Evolutionary conservation across 805 yeast genomes (phyloP).

Genomic region (Wickerhamomyces mucosus): DNA sequence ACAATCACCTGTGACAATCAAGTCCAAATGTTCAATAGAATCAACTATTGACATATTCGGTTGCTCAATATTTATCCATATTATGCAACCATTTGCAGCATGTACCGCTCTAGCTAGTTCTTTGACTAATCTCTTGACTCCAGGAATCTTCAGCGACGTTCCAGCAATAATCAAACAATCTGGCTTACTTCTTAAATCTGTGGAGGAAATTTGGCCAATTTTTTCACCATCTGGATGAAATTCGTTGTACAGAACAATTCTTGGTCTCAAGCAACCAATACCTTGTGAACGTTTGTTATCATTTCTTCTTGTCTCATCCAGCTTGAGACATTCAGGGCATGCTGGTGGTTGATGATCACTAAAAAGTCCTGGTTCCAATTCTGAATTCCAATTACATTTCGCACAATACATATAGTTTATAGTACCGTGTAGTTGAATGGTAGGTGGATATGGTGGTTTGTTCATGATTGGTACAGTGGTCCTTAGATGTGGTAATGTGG

Average conservation of each 20-base stretch:
- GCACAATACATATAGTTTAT: slow-evolving; percentile 65
- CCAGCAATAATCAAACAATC: slow-evolving; percentile 80
- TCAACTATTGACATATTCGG: slow-evolving; percentile 42
- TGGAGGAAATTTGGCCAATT: slow-evolving; percentile 65
- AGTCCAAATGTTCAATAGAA: slow-evolving; percentile 42
- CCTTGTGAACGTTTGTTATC: slow-evolving; percentile 62
- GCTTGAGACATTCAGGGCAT: slow-evolving; percentile 59
- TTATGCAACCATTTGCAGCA: slow-evolving; percentile 45
- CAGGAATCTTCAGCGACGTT: slow-evolving; percentile 76
- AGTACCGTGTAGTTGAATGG: slow-evolving; percentile 82
- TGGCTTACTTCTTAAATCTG: slow-evolving; percentile 55
- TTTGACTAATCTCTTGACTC: slow-evolving; percentile 51
- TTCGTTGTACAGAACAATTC: slow-evolving; percentile 65
- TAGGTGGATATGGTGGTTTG: slow-evolving; percentile 38
- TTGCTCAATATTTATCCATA: slow-evolving; percentile 52
- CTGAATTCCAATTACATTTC: slow-evolving; percentile 55
- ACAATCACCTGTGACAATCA: slow-evolving; percentile 57
- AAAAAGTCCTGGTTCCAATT: slow-evolving; percentile 45
- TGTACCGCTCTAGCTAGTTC: slow-evolving; percentile 52
- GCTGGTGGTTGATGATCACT: slow-evolving; percentile 34
- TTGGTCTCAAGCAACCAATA: slow-evolving; percentile 51
- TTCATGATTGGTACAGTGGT: slow-evolving; percentile 40
- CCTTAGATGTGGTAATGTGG: slow-evolving; percentile 37
- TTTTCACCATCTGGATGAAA: slow-evolving; percentile 82
- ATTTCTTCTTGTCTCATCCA: slow-evolving; percentile 43